A percentile compares a stretch with the other conserved stretches of the same genome.
phyloP scores from a whole-genome alignment of 805 yeast genomes.

The Ogataea minuta region DNA sequence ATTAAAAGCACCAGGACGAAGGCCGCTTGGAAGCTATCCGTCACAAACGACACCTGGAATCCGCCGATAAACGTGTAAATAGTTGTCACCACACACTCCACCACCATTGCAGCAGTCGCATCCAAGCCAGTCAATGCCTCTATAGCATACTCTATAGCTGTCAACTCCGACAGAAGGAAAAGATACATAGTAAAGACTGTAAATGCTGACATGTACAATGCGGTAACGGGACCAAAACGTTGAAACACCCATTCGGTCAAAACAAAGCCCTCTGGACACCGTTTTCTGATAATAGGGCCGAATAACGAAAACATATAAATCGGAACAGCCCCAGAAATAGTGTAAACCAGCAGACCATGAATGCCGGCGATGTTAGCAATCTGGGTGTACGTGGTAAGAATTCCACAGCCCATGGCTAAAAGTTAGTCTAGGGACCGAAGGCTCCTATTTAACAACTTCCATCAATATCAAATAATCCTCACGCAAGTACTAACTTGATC shows the following conservation, averaged over 20 bases:
- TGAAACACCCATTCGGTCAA: constrained; percentile 92
- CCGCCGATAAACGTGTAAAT: constrained; percentile 89
- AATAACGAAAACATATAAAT: constrained; percentile 76
- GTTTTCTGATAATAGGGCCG: constrained; percentile 76
- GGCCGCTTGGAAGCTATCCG: constrained; percentile 83
- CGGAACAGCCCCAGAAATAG: constrained; percentile 78
- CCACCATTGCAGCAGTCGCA: constrained; percentile 77
- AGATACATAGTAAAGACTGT: constrained; percentile 82
- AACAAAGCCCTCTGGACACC: constrained; percentile 88
- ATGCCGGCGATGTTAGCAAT: constrained; percentile 84
- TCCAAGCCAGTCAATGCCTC: constrained; percentile 74
- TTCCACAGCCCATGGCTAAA: constrained; percentile 84
- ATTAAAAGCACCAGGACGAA: constrained; percentile 65
- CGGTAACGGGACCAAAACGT: constrained; percentile 71
- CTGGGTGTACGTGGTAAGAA: constrained; percentile 79
- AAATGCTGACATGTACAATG: constrained; percentile 73
- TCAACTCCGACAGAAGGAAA: constrained; percentile 83
- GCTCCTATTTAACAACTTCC: constrained; percentile 24
- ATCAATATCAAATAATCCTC: constrained; percentile 54
- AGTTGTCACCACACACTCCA: constrained; percentile 83
- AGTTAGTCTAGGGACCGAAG: constrained; percentile 14
- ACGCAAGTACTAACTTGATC: constrained; percentile 83
- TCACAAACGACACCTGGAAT: constrained; percentile 80
- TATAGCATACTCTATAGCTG: constrained; percentile 76
- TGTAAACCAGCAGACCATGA: constrained; percentile 82